Evolutionary conservation across 495 filamentous ascomycete genomes (phyloP).

Genomic region (Terfezia boudieri): DNA sequence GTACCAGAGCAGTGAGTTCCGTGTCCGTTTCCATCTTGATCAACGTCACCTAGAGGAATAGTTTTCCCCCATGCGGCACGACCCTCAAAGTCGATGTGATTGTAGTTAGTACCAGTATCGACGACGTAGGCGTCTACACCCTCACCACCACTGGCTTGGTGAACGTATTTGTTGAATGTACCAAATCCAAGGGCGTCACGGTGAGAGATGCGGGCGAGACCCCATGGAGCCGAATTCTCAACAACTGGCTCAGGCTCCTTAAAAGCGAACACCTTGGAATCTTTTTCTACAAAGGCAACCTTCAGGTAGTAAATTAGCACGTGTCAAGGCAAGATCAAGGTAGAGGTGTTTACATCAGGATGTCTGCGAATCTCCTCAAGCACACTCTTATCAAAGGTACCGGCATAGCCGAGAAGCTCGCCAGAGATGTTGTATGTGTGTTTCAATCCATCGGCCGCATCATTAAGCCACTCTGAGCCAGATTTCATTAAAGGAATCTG

Average conservation of each 20-base stretch:
- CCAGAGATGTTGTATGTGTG: slow-evolving; percentile 84
- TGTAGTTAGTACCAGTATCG: slow-evolving; percentile 83
- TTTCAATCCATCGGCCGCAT: slow-evolving; percentile 42
- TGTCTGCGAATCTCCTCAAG: slow-evolving; percentile 89
- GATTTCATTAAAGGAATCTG: slow-evolving; percentile 40
- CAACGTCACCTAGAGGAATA: slow-evolving; percentile 59
- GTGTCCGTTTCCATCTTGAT: slow-evolving; percentile 93
- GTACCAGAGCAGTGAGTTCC: slow-evolving; percentile 99
- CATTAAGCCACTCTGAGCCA: slow-evolving; percentile 1
- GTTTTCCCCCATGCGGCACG: slow-evolving; percentile 95
- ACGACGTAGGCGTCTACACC: slow-evolving; percentile 98
- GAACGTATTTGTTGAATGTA: slow-evolving; percentile 96
- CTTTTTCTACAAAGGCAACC: slow-evolving; percentile 93
- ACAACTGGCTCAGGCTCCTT: slow-evolving; percentile 28
- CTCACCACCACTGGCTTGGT: slow-evolving; percentile 73
- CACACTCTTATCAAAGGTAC: slow-evolving; percentile 79
- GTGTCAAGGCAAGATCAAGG: slow-evolving; percentile 1
- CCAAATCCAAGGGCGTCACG: slow-evolving; percentile 65
- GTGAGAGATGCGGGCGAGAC: slow-evolving; percentile 92
- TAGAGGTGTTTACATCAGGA: slow-evolving; percentile 63
- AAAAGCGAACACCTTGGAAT: slow-evolving; percentile 73
- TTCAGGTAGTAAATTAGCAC: slow-evolving; percentile 19
- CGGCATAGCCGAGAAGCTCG: slow-evolving; percentile 70
- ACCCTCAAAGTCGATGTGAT: slow-evolving; percentile 93
- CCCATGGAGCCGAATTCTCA: slow-evolving; percentile 93